A percentile compares a stretch with the other conserved stretches of the same genome.
phyloP scores from a whole-genome alignment of 2,329 filamentous ascomycete genomes.

The Neobulgaria alba region DNA sequence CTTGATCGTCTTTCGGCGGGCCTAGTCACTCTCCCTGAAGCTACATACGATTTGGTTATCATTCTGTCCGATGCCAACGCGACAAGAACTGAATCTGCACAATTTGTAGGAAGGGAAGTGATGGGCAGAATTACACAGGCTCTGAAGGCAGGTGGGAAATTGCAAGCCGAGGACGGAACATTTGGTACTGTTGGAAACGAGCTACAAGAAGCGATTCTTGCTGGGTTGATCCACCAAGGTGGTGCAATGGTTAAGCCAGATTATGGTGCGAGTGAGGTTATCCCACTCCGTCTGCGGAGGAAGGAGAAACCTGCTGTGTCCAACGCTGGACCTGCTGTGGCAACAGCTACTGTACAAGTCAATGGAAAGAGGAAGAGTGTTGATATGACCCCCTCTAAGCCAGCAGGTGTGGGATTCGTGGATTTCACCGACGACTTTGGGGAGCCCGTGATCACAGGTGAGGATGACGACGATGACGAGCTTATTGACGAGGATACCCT shows the following conservation, averaged over 20 bases:
- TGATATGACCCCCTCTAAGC: slow-evolving; percentile 24
- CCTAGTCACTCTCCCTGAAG: slow-evolving; percentile 64
- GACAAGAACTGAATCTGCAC: slow-evolving; percentile 50
- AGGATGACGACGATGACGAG: slow-evolving; percentile 63
- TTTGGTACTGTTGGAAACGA: slow-evolving; percentile 42
- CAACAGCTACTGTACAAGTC: slow-evolving; percentile 24
- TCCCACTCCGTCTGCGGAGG: slow-evolving; percentile 44
- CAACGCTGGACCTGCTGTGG: slow-evolving; percentile 28
- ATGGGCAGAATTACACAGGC: slow-evolving; percentile 61
- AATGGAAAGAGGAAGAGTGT: slow-evolving; percentile 23
- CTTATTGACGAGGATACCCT: slow-evolving; percentile 87
- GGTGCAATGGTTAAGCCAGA: slow-evolving; percentile 69
- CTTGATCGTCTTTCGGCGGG: slow-evolving; percentile 83
- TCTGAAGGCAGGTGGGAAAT: slow-evolving; percentile 58
- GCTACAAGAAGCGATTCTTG: slow-evolving; percentile 72
- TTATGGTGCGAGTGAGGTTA: slow-evolving; percentile 28
- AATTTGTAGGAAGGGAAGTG: slow-evolving; percentile 58
- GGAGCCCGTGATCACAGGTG: slow-evolving; percentile 39
- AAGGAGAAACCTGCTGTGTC: slow-evolving; percentile 44
- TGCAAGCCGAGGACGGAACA: slow-evolving; percentile 60
- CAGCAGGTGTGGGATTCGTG: slow-evolving; percentile 58
- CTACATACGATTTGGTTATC: slow-evolving; percentile 77
- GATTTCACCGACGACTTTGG: slow-evolving; percentile 58
- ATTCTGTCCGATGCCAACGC: slow-evolving; percentile 74
- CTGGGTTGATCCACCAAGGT: slow-evolving; percentile 58